Evolutionary conservation across 2,329 filamentous ascomycete genomes (phyloP).

Genomic region (Purpureocillium lavendulum): DNA sequence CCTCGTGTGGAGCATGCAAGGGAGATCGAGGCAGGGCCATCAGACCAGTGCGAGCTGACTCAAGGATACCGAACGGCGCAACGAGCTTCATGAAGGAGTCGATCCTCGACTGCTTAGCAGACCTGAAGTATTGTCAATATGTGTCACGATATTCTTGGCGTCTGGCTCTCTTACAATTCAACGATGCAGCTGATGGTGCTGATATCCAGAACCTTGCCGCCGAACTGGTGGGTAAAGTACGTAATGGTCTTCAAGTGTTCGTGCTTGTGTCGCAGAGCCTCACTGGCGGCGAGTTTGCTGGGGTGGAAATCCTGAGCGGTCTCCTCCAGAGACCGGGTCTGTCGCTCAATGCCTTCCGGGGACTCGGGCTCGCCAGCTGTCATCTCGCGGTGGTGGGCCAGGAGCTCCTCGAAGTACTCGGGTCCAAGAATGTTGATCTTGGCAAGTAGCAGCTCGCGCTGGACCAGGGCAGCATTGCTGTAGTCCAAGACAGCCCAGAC

Average conservation of each 20-base stretch:
- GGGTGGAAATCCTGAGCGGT: constrained; percentile 73
- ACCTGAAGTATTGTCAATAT: constrained; percentile 40
- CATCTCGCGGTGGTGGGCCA: constrained; percentile 93
- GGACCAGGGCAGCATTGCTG: constrained; percentile 83
- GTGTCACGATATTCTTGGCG: neutral
- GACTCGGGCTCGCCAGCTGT: constrained; percentile 34
- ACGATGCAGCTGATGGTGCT: constrained; percentile 98
- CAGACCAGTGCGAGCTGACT: constrained; percentile 89
- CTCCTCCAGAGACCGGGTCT: constrained; percentile 36
- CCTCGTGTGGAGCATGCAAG: constrained; percentile 65
- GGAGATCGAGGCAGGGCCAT: constrained; percentile 96
- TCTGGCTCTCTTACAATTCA: constrained; percentile 63
- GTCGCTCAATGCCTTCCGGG: constrained; percentile 23
- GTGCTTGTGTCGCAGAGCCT: constrained; percentile 93
- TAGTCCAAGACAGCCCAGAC: constrained; percentile 99
- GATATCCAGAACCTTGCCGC: constrained; percentile 94
- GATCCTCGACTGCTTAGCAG: constrained; percentile 86
- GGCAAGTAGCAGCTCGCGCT: constrained; percentile 88
- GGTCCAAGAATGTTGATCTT: constrained; percentile 96
- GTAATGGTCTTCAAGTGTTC: constrained; percentile 96
- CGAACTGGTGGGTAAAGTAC: constrained; percentile 94
- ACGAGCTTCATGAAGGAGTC: constrained; percentile 97
- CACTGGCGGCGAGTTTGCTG: constrained; percentile 71
- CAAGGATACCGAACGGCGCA: constrained; percentile 87
- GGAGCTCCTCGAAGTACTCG: constrained; percentile 95